A percentile compares a stretch with the other conserved stretches of the same genome.
Conservation (phyloP, 2,329 filamentous ascomycete species). For the Fusarium pseudocircinatum region DNA sequence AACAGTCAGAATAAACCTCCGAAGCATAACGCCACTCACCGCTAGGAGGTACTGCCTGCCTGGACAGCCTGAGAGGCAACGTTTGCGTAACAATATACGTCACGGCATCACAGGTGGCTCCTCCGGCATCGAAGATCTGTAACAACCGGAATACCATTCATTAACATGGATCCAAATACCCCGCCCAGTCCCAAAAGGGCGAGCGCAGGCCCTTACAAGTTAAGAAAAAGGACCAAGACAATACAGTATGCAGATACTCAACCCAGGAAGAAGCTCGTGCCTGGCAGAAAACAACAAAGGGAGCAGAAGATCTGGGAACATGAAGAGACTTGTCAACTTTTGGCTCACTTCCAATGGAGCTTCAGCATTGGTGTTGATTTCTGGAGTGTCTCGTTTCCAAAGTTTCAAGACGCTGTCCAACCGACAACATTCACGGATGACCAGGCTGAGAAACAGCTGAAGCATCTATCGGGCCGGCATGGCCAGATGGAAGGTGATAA, state of each 20-base stretch:
- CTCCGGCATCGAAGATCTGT: no score
- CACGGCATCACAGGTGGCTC: no score
- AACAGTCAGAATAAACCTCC: no score
- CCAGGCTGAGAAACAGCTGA: background rate
- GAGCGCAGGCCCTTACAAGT: background rate
- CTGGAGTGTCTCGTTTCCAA: accelerated
- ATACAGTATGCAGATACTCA: background rate
- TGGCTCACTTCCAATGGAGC: background rate
- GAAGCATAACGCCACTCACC: no score
- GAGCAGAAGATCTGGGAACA: background rate
- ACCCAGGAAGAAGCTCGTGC: accelerated
- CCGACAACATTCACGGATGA: background rate
- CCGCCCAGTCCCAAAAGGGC: background rate
- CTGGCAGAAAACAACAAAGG: accelerated
- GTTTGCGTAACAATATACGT: no score
- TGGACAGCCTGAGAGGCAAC: no score
- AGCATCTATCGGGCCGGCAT: background rate
- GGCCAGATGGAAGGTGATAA: background rate
- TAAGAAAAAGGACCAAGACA: background rate
- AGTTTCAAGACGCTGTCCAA: background rate
- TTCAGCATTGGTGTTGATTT: background rate
- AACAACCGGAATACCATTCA: no score
- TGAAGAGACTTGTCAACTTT: accelerated
- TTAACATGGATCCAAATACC: background rate
- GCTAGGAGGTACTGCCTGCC: no score